Conservation (phyloP, 2,329 filamentous ascomycete species). For the Colletotrichum lindemuthianum region DNA sequence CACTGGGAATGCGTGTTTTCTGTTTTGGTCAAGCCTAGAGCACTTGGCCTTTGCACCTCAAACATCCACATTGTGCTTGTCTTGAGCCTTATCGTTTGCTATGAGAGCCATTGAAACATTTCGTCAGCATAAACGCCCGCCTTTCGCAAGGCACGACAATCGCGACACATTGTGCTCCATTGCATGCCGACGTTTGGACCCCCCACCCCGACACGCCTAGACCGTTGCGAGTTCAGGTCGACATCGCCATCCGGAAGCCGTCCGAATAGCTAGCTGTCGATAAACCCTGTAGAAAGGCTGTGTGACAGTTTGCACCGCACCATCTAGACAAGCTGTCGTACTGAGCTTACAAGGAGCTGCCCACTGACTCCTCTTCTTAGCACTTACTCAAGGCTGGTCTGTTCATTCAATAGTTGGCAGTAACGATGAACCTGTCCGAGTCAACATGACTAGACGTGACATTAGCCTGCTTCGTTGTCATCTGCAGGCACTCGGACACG, state of each 20-base stretch:
- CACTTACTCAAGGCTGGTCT: too few species aligned
- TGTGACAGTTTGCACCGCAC: not conserved
- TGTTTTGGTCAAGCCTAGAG: not conserved
- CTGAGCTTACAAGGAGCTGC: too few species aligned
- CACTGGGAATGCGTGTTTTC: not conserved
- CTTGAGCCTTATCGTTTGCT: not conserved
- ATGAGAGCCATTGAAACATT: slow-evolving; percentile 3
- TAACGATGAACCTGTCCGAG: too few species aligned
- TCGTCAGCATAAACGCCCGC: not conserved
- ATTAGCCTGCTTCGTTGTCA: slow-evolving; percentile 11
- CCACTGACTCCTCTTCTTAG: too few species aligned
- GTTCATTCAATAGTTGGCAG: too few species aligned
- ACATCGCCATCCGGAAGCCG: not conserved
- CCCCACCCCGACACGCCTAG: not conserved
- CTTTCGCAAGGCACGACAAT: not conserved
- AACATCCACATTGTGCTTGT: slow-evolving; percentile 1
- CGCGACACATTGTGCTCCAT: too few species aligned
- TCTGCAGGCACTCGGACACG: slow-evolving; percentile 16
- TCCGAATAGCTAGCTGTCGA: not conserved
- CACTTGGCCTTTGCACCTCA: slow-evolving; percentile 1
- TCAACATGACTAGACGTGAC: too few species aligned
- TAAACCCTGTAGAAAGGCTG: too few species aligned
- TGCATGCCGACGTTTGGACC: not conserved
- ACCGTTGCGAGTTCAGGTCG: not conserved
- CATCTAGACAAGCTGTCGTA: not conserved